Percentiles rank a stretch among this genome's conserved stretches.
These are phyloP conservation scores for Haplosporangium gracile DNA, from an alignment of 192 early-diverging fungal genomes.

Conservation along the genomic window DNA sequence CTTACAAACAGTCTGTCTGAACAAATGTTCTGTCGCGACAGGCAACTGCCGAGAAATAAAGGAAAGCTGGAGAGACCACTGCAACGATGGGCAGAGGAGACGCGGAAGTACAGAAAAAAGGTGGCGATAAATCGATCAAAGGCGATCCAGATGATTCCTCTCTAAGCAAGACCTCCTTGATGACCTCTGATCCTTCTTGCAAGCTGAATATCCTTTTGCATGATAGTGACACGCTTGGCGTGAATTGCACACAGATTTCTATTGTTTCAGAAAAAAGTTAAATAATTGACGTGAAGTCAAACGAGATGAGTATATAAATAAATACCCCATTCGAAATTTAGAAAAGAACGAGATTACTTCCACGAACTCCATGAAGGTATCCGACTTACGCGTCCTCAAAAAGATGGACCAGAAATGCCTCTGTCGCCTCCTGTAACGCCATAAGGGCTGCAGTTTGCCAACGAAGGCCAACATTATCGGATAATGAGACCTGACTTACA, in stretches of 20 bases:
- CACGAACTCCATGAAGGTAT: neutral
- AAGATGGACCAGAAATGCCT: constrained; percentile 86
- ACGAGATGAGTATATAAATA: neutral
- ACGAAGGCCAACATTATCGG: constrained; percentile 62
- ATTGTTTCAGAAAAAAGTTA: neutral
- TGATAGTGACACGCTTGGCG: constrained; percentile 94
- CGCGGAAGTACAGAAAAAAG: neutral
- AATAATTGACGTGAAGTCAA: neutral
- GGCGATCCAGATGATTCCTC: neutral
- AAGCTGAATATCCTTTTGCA: constrained; percentile 93
- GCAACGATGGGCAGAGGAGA: too few relatives aligned
- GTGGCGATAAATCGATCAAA: neutral
- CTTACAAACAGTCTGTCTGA: too few relatives aligned
- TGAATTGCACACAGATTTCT: constrained; percentile 94
- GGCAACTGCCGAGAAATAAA: too few relatives aligned
- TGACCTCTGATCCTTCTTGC: constrained; percentile 91
- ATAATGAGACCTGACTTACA: constrained; percentile 56
- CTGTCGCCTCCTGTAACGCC: constrained; percentile 86
- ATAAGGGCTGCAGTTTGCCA: constrained; percentile 85
- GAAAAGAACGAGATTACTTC: too few relatives aligned
- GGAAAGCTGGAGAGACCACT: too few relatives aligned
- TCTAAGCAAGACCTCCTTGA: constrained; percentile 76
- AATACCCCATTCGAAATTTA: neutral
- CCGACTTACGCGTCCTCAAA: constrained; percentile 87
- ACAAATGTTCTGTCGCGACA: too few relatives aligned